Evolutionary conservation across 306 rosid genomes (phyloP).

Genomic region (Cucumis sativus): Cucumber_9930_V3 NC_026655.2:1289501-1290000

Average conservation of each 20-base stretch:
- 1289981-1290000: slow-evolving; percentile 61
- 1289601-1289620: not conserved
- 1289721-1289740: not conserved
- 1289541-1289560: slow-evolving; percentile 35
- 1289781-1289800: slow-evolving; percentile 2
- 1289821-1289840: not conserved
- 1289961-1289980: slow-evolving; percentile 41
- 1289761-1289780: not conserved
- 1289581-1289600: not conserved
- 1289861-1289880: not conserved
- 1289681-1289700: not conserved
- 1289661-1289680: not conserved
- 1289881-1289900: slow-evolving; percentile 9
- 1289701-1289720: not conserved
- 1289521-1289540: slow-evolving; percentile 39
- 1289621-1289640: not conserved
- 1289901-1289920: not conserved
- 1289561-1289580: not conserved
- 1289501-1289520: slow-evolving; percentile 21
- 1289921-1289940: not conserved
- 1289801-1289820: not conserved
- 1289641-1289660: not conserved
- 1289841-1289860: not conserved
- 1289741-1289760: not conserved
- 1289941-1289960: slow-evolving; percentile 44